Percentiles rank a stretch among this genome's conserved stretches.
phyloP scores from a whole-genome alignment of 257 asterid species.

The Solanum bulbocastanum region DNA sequence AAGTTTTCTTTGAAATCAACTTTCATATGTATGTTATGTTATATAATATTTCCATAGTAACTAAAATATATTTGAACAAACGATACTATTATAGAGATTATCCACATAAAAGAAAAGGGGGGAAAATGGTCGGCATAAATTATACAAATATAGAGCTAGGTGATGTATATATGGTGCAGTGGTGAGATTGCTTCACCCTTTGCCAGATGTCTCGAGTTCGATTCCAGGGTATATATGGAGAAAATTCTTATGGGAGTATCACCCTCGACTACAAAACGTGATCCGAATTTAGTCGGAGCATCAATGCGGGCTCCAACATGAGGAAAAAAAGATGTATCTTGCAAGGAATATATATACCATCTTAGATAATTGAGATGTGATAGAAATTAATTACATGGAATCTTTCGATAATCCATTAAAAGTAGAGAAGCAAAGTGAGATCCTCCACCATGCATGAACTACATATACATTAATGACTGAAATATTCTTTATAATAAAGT shows the following conservation, averaged over 20 bases:
- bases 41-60: not conserved
- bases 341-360: not conserved
- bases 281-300: accelerated
- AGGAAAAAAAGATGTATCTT: no score
- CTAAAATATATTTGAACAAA: not conserved
- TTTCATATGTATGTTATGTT: not conserved
- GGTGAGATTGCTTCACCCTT: no score
- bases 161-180: not conserved
- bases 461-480: not conserved
- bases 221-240: no score
- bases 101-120: not conserved
- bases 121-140: not conserved
- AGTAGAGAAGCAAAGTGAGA: conserved; percentile 45
- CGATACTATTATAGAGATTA: no score
- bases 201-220: no score
- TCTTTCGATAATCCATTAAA: conserved; percentile 47
- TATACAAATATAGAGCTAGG: not conserved
- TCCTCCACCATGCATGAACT: conserved; percentile 33
- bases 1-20: not conserved
- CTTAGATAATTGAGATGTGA: conserved; percentile 11
- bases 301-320: no score
- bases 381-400: conserved; percentile 18
- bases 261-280: accelerated
- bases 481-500: not conserved
- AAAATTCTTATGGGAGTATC: accelerated